A percentile compares a stretch with the other conserved stretches of the same genome.
These are phyloP conservation scores for Penicillium sp. DNA, from an alignment of 2,329 filamentous ascomycete genomes.

Conservation along the genomic window DNA sequence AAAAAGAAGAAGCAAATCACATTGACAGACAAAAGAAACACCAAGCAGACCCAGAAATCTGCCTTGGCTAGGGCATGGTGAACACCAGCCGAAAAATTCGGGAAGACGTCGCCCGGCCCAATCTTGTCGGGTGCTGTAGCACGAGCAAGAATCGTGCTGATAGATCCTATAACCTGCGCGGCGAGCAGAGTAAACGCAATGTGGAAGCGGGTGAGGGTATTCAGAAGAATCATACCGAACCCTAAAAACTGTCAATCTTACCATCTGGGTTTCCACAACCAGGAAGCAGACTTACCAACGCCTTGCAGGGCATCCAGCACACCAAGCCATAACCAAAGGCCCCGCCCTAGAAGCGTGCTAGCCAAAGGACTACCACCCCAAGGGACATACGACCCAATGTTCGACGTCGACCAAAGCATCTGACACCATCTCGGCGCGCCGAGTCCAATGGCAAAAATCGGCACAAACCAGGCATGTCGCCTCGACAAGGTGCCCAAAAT, in stretches of 20 bases:
- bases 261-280: not conserved
- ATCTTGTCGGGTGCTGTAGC: constrained; percentile 54
- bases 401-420: constrained; percentile 57
- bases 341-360: constrained; percentile 50
- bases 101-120: constrained; percentile 57
- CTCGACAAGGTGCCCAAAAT: constrained; percentile 50
- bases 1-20: constrained; percentile 53
- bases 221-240: constrained; percentile 60
- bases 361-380: constrained; percentile 52
- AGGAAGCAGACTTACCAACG: constrained; percentile 38
- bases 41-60: constrained; percentile 33
- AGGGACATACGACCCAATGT: constrained; percentile 55
- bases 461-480: constrained; percentile 58
- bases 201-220: constrained; percentile 58
- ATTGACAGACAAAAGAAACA: constrained; percentile 51
- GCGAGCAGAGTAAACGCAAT: constrained; percentile 33
- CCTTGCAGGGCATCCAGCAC: constrained; percentile 59
- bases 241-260: constrained; percentile 4
- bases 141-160: constrained; percentile 55
- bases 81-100: constrained; percentile 43
- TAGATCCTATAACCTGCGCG: constrained; percentile 57
- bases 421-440: constrained; percentile 59
- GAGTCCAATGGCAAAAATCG: constrained; percentile 60
- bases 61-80: constrained; percentile 15
- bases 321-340: constrained; percentile 60